phyloP scores from a whole-genome alignment of 192 early-diverging fungal species.

The Coemansia sp. region DNA sequence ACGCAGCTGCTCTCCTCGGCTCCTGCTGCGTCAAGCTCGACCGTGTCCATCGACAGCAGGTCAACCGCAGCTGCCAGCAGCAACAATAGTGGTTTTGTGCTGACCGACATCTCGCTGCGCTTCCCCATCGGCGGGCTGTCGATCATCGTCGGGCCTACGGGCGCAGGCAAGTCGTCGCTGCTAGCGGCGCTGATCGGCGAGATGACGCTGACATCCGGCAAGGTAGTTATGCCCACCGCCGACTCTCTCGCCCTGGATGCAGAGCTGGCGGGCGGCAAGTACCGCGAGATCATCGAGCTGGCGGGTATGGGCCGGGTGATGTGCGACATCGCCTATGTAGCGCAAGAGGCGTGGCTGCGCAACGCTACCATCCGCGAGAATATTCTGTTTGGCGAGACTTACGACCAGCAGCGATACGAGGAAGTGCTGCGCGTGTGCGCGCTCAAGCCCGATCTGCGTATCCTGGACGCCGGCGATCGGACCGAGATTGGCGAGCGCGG shows the following conservation, averaged over 20 bases:
- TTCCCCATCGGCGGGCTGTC: conserved; percentile 69
- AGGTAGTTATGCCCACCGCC: conserved; percentile 17
- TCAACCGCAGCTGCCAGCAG: not conserved
- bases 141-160: conserved; percentile 83
- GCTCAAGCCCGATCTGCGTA: conserved; percentile 78
- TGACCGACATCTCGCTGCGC: conserved; percentile 62
- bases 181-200: conserved; percentile 78
- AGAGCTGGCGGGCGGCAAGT: not conserved
- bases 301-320: conserved; percentile 21
- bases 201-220: conserved; percentile 43
- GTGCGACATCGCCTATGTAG: conserved; percentile 80
- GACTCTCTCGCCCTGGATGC: not conserved
- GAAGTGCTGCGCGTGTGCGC: conserved; percentile 87
- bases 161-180: conserved; percentile 80
- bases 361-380: conserved; percentile 82
- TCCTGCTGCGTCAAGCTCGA: too few relatives aligned
- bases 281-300: conserved; percentile 8
- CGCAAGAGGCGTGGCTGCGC: conserved; percentile 79
- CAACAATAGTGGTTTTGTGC: conserved; percentile 56
- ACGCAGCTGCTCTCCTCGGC: not conserved
- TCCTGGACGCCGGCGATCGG: conserved; percentile 83
- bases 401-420: conserved; percentile 75
- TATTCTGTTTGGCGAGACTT: conserved; percentile 84
- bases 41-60: conserved; percentile 1
- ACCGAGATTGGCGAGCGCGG: conserved; percentile 95